These are phyloP conservation scores for Pseudomassariella vexata DNA, from an alignment of 2,329 filamentous ascomycete genomes.

Conservation along the genomic window DNA sequence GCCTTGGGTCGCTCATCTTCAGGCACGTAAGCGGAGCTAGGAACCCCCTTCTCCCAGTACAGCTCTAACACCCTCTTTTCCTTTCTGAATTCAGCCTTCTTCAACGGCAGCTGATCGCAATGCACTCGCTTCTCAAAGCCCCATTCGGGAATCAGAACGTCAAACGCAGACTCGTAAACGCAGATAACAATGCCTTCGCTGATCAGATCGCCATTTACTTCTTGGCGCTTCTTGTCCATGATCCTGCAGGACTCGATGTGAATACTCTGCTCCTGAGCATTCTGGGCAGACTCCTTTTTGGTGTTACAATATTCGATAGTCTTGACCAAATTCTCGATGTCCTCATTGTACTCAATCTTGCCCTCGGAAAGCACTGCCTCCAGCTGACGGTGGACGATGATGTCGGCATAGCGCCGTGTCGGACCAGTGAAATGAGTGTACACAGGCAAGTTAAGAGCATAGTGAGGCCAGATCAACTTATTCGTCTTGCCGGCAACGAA, in stretches of 20 bases:
- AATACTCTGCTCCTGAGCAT: constrained; percentile 96
- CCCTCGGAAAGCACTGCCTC: constrained; percentile 80
- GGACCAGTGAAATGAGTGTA: constrained; percentile 98
- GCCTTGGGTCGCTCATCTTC: constrained; percentile 94
- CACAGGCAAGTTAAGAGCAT: constrained; percentile 82
- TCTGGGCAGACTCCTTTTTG: constrained; percentile 97
- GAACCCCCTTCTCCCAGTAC: constrained; percentile 99
- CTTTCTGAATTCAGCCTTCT: constrained; percentile 99
- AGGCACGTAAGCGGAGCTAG: constrained; percentile 90
- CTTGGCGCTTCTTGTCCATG: constrained; percentile 88
- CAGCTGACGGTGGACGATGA: constrained; percentile 91
- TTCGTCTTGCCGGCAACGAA: constrained; percentile 75
- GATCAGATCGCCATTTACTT: constrained; percentile 84
- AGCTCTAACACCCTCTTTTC: constrained; percentile 90
- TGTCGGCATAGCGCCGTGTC: constrained; percentile 88
- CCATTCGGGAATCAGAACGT: constrained; percentile 95
- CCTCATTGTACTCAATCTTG: constrained; percentile 79
- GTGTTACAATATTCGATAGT: constrained; percentile 94
- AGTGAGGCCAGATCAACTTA: constrained; percentile 78
- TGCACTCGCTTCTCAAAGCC: constrained; percentile 99
- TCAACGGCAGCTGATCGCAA: constrained; percentile 92
- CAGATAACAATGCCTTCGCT: constrained; percentile 93
- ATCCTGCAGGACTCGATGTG: constrained; percentile 95
- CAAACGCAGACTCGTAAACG: constrained; percentile 97
- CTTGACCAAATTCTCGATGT: constrained; percentile 82